Conservation (phyloP, 192 early-diverging fungal genomes). For the Paraglomus brasilianum region DNA sequence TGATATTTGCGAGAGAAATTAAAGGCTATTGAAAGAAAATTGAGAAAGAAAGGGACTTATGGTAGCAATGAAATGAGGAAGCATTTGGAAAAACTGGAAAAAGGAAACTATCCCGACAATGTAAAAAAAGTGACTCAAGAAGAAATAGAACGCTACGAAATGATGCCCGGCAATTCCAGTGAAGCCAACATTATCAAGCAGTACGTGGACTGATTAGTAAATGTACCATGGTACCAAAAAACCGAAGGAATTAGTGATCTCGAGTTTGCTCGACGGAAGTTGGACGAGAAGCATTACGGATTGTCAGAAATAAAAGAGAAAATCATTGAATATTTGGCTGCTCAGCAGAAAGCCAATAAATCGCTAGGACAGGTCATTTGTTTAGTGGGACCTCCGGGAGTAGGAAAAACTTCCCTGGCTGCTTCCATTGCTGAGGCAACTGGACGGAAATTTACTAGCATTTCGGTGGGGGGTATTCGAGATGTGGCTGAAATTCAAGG, state of each 20-base stretch:
- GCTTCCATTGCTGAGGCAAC: constrained; percentile 7
- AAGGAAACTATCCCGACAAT: constrained; percentile 7
- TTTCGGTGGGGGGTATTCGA: not conserved
- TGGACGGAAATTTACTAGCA: constrained; percentile 13
- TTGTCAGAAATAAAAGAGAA: constrained; percentile 3
- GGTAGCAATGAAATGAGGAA: constrained; percentile 1
- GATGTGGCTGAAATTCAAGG: constrained; percentile 12
- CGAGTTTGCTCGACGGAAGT: not conserved
- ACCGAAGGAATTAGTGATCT: constrained; percentile 10
- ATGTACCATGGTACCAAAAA: constrained; percentile 13
- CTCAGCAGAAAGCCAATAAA: constrained; percentile 16
- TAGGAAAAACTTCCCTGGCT: constrained; percentile 18
- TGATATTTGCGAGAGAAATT: constrained; percentile 24
- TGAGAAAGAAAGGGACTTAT: not conserved
- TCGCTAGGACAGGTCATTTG: constrained; percentile 1
- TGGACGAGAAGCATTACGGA: constrained; percentile 13
- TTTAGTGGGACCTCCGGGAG: constrained; percentile 6
- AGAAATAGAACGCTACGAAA: constrained; percentile 23
- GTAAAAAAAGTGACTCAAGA: constrained; percentile 1
- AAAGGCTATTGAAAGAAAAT: constrained; percentile 24
- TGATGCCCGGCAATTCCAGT: constrained; percentile 3
- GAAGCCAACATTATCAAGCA: constrained; percentile 16
- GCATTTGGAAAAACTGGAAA: constrained; percentile 17
- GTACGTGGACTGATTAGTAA: constrained; percentile 18
- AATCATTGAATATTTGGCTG: constrained; percentile 22